phyloP scores from a whole-genome alignment of 257 asterid genomes.

The Fraxinus excelsior region DNA sequence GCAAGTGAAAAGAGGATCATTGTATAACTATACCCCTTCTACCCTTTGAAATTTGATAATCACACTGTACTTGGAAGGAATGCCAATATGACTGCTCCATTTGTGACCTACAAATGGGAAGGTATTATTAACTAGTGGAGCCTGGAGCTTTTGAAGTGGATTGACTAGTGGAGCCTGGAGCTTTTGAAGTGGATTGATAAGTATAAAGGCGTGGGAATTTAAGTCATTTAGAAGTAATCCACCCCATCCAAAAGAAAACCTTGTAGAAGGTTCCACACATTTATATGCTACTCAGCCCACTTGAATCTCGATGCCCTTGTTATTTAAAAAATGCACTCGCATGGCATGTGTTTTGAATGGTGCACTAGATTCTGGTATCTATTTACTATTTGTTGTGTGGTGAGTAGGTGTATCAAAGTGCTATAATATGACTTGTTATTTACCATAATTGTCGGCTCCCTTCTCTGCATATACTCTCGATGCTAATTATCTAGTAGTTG shows the following conservation, averaged over 20 bases:
- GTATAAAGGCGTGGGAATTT: background rate
- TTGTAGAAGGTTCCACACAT: too few species aligned
- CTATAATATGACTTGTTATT: too few species aligned
- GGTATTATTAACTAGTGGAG: background rate
- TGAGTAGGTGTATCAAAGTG: background rate
- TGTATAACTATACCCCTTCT: background rate
- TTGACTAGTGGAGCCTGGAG: background rate
- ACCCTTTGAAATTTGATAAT: background rate
- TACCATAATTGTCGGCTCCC: too few species aligned
- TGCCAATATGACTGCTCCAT: background rate
- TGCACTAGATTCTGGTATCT: background rate
- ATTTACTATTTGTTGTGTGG: background rate
- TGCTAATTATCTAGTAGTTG: background rate
- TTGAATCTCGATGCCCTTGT: background rate
- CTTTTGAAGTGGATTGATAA: background rate
- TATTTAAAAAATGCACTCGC: background rate
- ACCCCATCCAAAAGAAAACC: too few species aligned
- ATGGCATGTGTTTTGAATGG: background rate
- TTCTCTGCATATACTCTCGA: background rate
- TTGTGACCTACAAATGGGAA: background rate
- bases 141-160: background rate
- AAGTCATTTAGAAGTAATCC: too few species aligned
- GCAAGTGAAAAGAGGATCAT: background rate
- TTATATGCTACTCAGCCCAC: background rate
- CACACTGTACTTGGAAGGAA: background rate